Evolutionary conservation across 495 filamentous ascomycete genomes (phyloP).

Genomic region (Daldinia loculata): DNA sequence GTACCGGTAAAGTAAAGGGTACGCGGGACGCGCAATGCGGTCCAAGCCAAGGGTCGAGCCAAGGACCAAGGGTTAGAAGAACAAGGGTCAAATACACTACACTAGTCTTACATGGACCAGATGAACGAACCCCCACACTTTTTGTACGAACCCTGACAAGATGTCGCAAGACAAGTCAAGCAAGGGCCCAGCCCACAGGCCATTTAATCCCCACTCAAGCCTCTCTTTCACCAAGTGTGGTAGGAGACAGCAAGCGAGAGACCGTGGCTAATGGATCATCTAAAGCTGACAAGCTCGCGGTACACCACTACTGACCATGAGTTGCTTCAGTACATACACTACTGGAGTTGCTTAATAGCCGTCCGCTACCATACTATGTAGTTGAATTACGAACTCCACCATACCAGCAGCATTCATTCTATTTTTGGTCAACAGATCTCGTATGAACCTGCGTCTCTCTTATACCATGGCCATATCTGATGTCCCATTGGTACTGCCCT

Average conservation of each 20-base stretch:
- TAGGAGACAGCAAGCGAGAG: not conserved
- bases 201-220: slow-evolving; percentile 32
- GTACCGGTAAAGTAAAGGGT: slow-evolving; percentile 40
- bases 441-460: slow-evolving; percentile 15
- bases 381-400: slow-evolving; percentile 7
- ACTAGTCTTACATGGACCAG: slow-evolving; percentile 36
- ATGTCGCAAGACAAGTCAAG: slow-evolving; percentile 24
- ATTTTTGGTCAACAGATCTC: slow-evolving; percentile 24
- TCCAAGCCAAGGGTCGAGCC: slow-evolving; percentile 12
- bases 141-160: slow-evolving; percentile 34
- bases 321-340: not conserved
- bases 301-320: not conserved
- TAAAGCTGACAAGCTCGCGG: slow-evolving; percentile 27
- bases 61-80: slow-evolving; percentile 20
- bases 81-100: slow-evolving; percentile 16
- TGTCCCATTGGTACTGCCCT: not conserved
- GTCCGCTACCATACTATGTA: not conserved
- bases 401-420: slow-evolving; percentile 8
- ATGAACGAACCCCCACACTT: slow-evolving; percentile 44
- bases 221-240: slow-evolving; percentile 17
- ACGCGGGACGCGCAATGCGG: slow-evolving; percentile 35
- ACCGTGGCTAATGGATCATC: slow-evolving; percentile 17
- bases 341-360: not conserved
- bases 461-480: slow-evolving; percentile 11
- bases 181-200: slow-evolving; percentile 36